Evolutionary conservation across 2,329 filamentous ascomycete species (phyloP).

Genomic region (Exophiala spinifera): DNA sequence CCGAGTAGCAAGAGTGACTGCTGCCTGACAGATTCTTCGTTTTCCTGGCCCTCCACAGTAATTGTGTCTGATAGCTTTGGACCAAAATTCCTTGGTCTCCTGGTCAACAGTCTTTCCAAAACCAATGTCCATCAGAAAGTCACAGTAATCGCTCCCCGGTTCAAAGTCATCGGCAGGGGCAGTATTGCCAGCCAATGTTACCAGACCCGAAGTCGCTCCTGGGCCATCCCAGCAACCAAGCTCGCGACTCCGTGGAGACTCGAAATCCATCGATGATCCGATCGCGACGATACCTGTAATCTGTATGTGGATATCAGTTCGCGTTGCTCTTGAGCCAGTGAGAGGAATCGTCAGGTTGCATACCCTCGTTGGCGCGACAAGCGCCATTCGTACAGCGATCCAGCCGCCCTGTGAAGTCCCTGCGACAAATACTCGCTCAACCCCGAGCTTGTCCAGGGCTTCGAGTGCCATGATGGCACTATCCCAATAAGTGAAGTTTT

Average conservation of each 20-base stretch:
- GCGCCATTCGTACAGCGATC: conserved; percentile 52
- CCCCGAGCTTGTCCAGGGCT: conserved; percentile 28
- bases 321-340: background rate
- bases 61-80: conserved; percentile 40
- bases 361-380: conserved; percentile 42
- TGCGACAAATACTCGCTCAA: conserved; percentile 35
- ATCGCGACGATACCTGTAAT: conserved; percentile 52
- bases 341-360: background rate
- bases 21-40: conserved; percentile 46
- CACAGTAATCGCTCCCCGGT: conserved; percentile 42
- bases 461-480: conserved; percentile 47
- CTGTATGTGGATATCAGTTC: conserved; percentile 19
- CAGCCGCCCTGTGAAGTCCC: conserved; percentile 56
- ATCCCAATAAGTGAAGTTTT: conserved; percentile 56
- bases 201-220: conserved; percentile 6
- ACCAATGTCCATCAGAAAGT: conserved; percentile 47
- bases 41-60: conserved; percentile 52
- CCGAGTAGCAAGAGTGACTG: conserved; percentile 47
- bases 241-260: conserved; percentile 43
- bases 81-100: conserved; percentile 45
- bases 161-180: conserved; percentile 43
- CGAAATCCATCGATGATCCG: conserved; percentile 53
- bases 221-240: conserved; percentile 50
- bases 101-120: conserved; percentile 43
- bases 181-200: conserved; percentile 32